Evolutionary conservation across 139 green algal genomes (phyloP).

Genomic region (Chlorella sp.): DNA sequence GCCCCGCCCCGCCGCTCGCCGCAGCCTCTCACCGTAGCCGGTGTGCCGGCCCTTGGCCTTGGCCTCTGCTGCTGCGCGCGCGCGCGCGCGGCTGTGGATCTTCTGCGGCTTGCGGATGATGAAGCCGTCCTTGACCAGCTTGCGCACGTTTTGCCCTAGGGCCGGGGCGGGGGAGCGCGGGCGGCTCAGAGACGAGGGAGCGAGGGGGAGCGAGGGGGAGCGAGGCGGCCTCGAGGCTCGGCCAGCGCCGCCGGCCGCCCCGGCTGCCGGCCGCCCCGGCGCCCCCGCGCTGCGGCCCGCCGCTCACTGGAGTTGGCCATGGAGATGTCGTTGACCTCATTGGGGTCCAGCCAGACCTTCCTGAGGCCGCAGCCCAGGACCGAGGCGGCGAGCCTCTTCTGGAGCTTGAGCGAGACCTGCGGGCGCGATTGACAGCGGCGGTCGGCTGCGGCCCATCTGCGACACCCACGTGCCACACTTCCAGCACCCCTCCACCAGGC

Average conservation of each 20-base stretch:
- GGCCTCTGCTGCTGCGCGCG: constrained; percentile 81
- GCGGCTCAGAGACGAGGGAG: not conserved
- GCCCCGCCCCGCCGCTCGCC: not conserved
- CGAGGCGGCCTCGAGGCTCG: not conserved
- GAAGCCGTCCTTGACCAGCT: constrained; percentile 99
- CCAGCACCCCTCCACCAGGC: not conserved
- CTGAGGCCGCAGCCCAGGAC: constrained; percentile 92
- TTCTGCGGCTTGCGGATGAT: constrained; percentile 96
- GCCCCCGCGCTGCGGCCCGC: not conserved
- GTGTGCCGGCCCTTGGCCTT: constrained; percentile 98
- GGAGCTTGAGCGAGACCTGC: constrained; percentile 95
- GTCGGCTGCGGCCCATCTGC: too few relatives aligned
- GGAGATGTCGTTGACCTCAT: constrained; percentile 99
- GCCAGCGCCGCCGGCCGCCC: not conserved
- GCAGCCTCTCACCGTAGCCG: constrained; percentile 83
- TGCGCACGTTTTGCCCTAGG: constrained; percentile 99
- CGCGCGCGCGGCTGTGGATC: constrained; percentile 94
- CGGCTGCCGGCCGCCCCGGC: not conserved
- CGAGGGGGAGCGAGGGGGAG: too few relatives aligned
- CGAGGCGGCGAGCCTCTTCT: constrained; percentile 97
- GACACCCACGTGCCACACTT: too few relatives aligned
- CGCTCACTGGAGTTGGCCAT: constrained; percentile 99
- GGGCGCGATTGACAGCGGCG: too few relatives aligned
- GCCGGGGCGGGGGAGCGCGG: not conserved
- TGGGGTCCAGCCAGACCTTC: constrained; percentile 98